phyloP scores from a whole-genome alignment of 331 rosid species.

The Stylosanthes scabra region DNA sequence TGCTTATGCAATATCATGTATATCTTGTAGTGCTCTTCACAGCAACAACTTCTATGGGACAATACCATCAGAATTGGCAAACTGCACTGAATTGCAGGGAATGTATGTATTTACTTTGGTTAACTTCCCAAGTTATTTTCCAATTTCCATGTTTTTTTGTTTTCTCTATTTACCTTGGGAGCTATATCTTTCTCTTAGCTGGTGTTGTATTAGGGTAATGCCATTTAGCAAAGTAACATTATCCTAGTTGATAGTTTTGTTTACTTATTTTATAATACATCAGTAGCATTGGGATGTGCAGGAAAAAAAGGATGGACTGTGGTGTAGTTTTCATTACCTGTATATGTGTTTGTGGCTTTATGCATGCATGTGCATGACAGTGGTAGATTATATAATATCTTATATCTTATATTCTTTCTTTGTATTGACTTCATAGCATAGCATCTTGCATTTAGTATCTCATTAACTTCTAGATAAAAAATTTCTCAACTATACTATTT shows the following conservation, averaged over 20 bases:
- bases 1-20: conserved; percentile 37
- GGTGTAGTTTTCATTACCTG: conserved; percentile 2
- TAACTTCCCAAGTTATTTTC: conserved; percentile 9
- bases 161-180: conserved; percentile 25
- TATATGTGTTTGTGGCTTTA: too few species aligned
- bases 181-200: conserved; percentile 16
- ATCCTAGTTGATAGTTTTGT: background rate
- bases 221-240: background rate
- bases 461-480: conserved; percentile 11
- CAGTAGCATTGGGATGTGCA: background rate
- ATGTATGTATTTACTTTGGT: conserved; percentile 63
- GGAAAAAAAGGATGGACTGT: background rate
- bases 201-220: conserved; percentile 26
- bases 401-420: conserved; percentile 24
- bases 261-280: too few species aligned
- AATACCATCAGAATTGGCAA: conserved; percentile 94
- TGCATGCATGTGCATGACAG: background rate
- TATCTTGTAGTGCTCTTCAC: conserved; percentile 73
- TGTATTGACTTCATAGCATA: conserved; percentile 12
- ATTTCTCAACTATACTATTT: conserved; percentile 17
- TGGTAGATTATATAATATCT: background rate
- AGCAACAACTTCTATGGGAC: conserved; percentile 82
- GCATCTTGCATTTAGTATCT: conserved; percentile 23
- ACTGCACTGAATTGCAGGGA: conserved; percentile 78
- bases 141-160: background rate